Conservation (phyloP, 2,329 filamentous ascomycete species). For the Cladophialophora psammophila region DNA sequence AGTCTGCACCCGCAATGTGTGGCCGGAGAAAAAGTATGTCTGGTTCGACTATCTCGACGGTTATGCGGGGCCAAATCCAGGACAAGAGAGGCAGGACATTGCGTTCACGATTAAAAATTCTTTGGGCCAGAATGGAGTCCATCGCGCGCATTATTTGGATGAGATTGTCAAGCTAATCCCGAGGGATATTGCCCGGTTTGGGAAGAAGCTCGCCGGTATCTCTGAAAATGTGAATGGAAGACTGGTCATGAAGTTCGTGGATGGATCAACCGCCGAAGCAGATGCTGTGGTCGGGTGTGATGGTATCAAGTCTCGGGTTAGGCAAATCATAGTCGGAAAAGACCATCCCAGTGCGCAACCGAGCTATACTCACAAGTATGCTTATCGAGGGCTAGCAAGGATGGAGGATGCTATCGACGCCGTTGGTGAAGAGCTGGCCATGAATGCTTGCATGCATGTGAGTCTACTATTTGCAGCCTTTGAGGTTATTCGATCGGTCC, state of each 20-base stretch:
- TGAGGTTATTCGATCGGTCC: neutral
- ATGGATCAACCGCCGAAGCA: conserved; percentile 52
- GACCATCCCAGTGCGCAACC: conserved; percentile 53
- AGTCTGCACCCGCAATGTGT: conserved; percentile 42
- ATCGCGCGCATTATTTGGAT: conserved; percentile 59
- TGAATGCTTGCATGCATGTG: conserved; percentile 52
- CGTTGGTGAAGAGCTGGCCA: conserved; percentile 59
- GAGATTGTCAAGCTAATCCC: conserved; percentile 59
- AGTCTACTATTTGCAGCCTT: conserved; percentile 6
- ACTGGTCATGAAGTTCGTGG: conserved; percentile 52
- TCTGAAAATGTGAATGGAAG: conserved; percentile 36
- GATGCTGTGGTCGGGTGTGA: conserved; percentile 64
- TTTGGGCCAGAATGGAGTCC: conserved; percentile 46
- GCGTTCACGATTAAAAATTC: conserved; percentile 50
- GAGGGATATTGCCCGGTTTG: conserved; percentile 49
- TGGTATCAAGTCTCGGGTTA: conserved; percentile 66
- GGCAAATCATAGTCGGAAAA: conserved; percentile 61
- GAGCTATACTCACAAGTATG: conserved; percentile 62
- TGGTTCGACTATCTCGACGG: conserved; percentile 55
- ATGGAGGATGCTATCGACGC: conserved; percentile 61
- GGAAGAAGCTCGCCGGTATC: conserved; percentile 47
- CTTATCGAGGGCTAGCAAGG: conserved; percentile 68
- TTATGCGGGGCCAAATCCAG: conserved; percentile 37
- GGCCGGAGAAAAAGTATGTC: conserved; percentile 46
- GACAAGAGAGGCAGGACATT: conserved; percentile 47